Percentiles rank a stretch among this genome's conserved stretches.
phyloP scores from a whole-genome alignment of 306 rosid species.

The Sophora flavescens region DNA sequence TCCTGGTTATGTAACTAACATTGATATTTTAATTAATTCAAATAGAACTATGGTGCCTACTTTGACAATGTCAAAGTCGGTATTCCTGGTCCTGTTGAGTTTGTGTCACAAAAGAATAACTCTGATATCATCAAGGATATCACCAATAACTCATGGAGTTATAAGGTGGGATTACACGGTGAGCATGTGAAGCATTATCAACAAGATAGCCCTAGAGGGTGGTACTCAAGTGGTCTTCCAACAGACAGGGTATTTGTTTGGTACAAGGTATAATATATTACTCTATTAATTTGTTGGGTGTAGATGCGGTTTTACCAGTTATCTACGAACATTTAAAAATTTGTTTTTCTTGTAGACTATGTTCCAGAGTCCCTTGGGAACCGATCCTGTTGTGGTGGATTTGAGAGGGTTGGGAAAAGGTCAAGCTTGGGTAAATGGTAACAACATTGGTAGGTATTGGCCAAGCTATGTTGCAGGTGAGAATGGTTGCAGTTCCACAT shows the following conservation, averaged over 20 bases:
- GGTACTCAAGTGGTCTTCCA: slow-evolving; percentile 34
- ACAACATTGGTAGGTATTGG: slow-evolving; percentile 59
- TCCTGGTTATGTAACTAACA: neutral
- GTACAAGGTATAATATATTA: slow-evolving; percentile 52
- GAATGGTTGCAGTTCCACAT: slow-evolving; percentile 31
- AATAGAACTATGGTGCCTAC: slow-evolving; percentile 47
- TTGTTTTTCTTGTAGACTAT: slow-evolving; percentile 22
- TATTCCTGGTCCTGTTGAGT: slow-evolving; percentile 43
- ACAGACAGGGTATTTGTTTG: slow-evolving; percentile 37
- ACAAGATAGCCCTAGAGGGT: neutral
- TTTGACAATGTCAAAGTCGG: slow-evolving; percentile 36
- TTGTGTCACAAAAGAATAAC: neutral
- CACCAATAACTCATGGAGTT: slow-evolving; percentile 35
- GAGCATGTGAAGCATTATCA: slow-evolving; percentile 21
- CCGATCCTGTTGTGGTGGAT: slow-evolving; percentile 50
- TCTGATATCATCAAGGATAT: slow-evolving; percentile 13
- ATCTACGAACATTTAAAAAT: neutral
- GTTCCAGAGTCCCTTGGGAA: slow-evolving; percentile 45
- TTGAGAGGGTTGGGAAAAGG: slow-evolving; percentile 53
- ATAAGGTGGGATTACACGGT: slow-evolving; percentile 48
- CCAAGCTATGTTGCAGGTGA: slow-evolving; percentile 31
- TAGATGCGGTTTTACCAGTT: too few relatives aligned
- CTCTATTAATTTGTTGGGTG: too few relatives aligned
- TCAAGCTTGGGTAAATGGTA: slow-evolving; percentile 58
- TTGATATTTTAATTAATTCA: neutral